These are phyloP conservation scores for Barnettozyma sp. DNA, from an alignment of 805 yeast genomes.

Conservation along the genomic window DNA sequence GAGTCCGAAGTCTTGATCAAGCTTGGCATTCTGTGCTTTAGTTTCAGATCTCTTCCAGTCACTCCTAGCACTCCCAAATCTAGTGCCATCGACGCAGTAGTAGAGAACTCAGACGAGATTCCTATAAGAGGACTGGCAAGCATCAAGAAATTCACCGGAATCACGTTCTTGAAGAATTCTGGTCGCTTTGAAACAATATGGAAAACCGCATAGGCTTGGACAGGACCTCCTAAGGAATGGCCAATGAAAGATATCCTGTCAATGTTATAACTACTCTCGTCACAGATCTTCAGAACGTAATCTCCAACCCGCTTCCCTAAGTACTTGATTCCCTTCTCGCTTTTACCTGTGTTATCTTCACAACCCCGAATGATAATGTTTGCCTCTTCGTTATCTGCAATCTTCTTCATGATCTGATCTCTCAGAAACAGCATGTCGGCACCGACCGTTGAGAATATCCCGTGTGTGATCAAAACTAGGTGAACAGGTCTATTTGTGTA, in stretches of 20 bases:
- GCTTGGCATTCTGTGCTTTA: conserved; percentile 36
- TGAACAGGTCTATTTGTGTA: conserved; percentile 56
- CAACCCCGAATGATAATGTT: conserved; percentile 79
- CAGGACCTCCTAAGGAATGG: conserved; percentile 90
- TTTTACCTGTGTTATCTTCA: conserved; percentile 76
- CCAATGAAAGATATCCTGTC: conserved; percentile 77
- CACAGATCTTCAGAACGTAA: conserved; percentile 41
- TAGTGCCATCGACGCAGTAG: conserved; percentile 73
- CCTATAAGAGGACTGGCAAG: conserved; percentile 90
- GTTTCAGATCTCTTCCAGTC: conserved; percentile 86
- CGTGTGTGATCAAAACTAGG: conserved; percentile 83
- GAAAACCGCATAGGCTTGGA: conserved; percentile 86
- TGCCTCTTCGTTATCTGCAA: conserved; percentile 14
- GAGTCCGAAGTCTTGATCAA: conserved; percentile 13
- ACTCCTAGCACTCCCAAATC: conserved; percentile 87
- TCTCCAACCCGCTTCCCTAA: conserved; percentile 78
- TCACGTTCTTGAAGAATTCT: conserved; percentile 53
- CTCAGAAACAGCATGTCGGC: conserved; percentile 87
- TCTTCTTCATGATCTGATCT: conserved; percentile 57
- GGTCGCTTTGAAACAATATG: conserved; percentile 59
- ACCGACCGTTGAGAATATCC: conserved; percentile 81
- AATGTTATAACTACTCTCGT: conserved; percentile 39
- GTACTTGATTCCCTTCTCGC: conserved; percentile 82
- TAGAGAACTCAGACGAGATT: conserved; percentile 80
- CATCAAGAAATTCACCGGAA: conserved; percentile 74